Base-by-base conservation (phyloP, 768 basidiomycete species). In the Tricholomella constricta region DNA sequence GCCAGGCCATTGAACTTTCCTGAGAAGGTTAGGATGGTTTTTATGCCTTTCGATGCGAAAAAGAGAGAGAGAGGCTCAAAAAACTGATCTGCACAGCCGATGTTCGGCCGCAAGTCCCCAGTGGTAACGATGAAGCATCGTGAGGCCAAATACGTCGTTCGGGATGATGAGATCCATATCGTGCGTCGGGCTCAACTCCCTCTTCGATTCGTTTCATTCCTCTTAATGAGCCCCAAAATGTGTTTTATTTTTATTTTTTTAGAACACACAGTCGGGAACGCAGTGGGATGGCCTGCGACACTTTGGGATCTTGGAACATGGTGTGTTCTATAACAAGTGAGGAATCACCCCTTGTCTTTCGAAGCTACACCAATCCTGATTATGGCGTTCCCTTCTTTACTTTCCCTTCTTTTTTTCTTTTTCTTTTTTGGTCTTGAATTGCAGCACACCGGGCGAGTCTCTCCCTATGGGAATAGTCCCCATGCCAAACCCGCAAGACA, bases 241-340 rank as follows among this genome's bases (percentile, higher is more conserved):
- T 45, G 35, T 23, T 26, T 34, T 12, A 31, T 23, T 53, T 12
- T 14, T 19, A 22, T 14, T 29, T 43, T 27, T 1, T 8, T 59
- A 87, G 85, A 87, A 88, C 57, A 85, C 85, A 0, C 86, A 88
- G 69, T 85, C 84, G 0, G 84, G 85, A 8, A 77, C 83, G 4
- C 85, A 88, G 58, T 86, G 85, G 85, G 86, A 88, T 58, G 84
- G 85, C 7, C 50, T 86, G 62, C 74, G 78, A 54, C 84, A 87
- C 57, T 83, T 75, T 59, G 83, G 83, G 2, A 54, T 86, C 36
- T 43, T 65, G 0, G 75, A 79, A 14, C 78, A 85, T 56, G 72
- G 72, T 2, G 70, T 85, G 19, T 85, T 82, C 62, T 87, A 86
- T 65, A 82, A 86, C 68, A 83, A 85, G 84, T 84, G 56, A 41